phyloP scores from a whole-genome alignment of 768 basidiomycete species.

The Glaciozyma antarctica region DNA sequence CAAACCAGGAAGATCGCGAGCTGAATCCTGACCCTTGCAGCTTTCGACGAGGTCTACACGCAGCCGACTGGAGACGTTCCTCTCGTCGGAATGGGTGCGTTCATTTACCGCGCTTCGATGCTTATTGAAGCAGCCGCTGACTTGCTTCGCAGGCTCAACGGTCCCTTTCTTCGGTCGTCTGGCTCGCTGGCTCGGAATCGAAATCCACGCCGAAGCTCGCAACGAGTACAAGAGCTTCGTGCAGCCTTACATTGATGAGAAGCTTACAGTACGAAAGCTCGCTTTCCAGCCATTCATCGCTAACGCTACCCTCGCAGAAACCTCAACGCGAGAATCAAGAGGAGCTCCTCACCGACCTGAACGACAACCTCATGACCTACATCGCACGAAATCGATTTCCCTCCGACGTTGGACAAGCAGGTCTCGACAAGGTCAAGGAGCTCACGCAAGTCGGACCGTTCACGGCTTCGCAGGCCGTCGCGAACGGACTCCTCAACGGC shows the following conservation, averaged over 20 bases:
- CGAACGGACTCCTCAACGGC: constrained; percentile 19
- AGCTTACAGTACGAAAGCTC: constrained; percentile 5
- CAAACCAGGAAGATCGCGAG: not conserved
- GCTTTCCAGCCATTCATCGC: not conserved
- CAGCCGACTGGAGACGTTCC: constrained; percentile 36
- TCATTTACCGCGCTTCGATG: too few species aligned
- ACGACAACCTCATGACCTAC: constrained; percentile 32
- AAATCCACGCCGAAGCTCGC: constrained; percentile 35
- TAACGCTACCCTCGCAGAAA: not conserved
- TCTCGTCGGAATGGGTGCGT: constrained; percentile 31
- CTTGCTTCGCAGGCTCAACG: constrained; percentile 10
- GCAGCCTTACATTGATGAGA: constrained; percentile 31
- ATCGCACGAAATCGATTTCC: constrained; percentile 32
- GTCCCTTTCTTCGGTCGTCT: constrained; percentile 34
- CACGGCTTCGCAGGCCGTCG: constrained; percentile 10
- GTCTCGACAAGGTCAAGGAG: constrained; percentile 14
- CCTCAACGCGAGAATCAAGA: constrained; percentile 34
- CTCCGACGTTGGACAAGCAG: not conserved
- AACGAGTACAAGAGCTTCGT: constrained; percentile 35
- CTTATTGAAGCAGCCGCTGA: too few species aligned
- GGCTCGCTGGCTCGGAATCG: constrained; percentile 33
- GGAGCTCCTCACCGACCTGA: constrained; percentile 31
- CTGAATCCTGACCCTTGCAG: not conserved
- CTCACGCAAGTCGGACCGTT: constrained; percentile 25
- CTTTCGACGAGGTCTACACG: constrained; percentile 33